Evolutionary conservation across 176 grass and related monocot species (phyloP).

Genomic region (Oryza australiensis): DNA sequence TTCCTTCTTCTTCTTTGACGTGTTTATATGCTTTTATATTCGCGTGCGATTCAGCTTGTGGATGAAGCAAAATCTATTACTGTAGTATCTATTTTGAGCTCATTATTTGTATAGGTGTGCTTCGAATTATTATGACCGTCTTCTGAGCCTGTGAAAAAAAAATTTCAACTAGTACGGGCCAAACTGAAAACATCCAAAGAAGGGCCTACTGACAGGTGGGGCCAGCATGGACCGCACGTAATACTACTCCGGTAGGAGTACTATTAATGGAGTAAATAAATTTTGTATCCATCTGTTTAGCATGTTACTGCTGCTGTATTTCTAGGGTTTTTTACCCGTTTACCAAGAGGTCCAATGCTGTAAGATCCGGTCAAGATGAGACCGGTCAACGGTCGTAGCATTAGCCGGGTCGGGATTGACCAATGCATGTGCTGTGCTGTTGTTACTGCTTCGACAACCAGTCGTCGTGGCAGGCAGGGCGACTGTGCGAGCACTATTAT

Average conservation of each 20-base stretch:
- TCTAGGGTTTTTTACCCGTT: constrained; percentile 10
- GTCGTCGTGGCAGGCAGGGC: neutral
- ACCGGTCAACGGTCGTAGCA: constrained; percentile 22
- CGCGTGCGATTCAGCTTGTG: constrained; percentile 15
- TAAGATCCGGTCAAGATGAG: constrained; percentile 19
- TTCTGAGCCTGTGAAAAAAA: neutral
- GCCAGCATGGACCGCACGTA: neutral
- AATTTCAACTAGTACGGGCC: neutral
- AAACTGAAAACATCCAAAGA: constrained; percentile 1
- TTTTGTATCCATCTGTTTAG: neutral
- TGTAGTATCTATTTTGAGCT: neutral
- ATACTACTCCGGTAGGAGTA: neutral
- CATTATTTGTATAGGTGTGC: neutral
- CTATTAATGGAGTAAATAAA: neutral
- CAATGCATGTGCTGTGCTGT: neutral
- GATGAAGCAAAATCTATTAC: constrained; percentile 11
- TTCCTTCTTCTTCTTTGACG: neutral
- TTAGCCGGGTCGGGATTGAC: constrained; percentile 13
- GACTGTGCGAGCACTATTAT: neutral
- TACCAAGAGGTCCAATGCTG: neutral
- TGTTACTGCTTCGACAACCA: neutral
- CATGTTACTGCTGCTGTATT: neutral
- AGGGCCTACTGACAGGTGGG: neutral
- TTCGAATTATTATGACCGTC: neutral
- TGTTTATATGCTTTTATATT: neutral